phyloP scores from a whole-genome alignment of 2,329 filamentous ascomycete species.

The Knoxdaviesia capensis region DNA sequence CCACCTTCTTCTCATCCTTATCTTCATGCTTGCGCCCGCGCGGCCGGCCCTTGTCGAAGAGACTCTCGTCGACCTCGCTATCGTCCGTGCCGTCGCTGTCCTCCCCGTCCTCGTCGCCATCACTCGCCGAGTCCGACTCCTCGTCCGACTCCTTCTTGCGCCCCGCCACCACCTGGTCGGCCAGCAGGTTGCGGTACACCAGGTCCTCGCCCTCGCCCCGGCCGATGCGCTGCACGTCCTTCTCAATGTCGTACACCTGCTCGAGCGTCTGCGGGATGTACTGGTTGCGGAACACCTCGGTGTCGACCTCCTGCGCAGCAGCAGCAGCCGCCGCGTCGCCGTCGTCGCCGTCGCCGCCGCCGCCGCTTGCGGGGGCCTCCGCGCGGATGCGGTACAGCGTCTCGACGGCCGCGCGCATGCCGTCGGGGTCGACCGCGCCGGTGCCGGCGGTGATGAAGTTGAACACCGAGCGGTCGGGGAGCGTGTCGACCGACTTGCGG shows the following conservation, averaged over 20 bases:
- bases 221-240: slow-evolving; percentile 61
- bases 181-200: slow-evolving; percentile 70
- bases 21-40: slow-evolving; percentile 75
- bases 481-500: slow-evolving; percentile 60
- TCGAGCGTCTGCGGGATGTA: slow-evolving; percentile 93
- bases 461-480: slow-evolving; percentile 65
- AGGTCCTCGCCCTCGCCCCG: slow-evolving; percentile 57
- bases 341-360: too few relatives aligned
- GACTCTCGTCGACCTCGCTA: slow-evolving; percentile 28
- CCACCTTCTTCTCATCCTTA: slow-evolving; percentile 68
- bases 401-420: slow-evolving; percentile 41
- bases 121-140: slow-evolving; percentile 17
- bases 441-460: slow-evolving; percentile 53
- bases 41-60: slow-evolving; percentile 46
- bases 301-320: slow-evolving; percentile 54
- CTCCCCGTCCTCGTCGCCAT: slow-evolving; percentile 17
- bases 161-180: slow-evolving; percentile 36
- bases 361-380: slow-evolving; percentile 26
- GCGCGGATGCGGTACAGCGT: slow-evolving; percentile 50
- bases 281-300: slow-evolving; percentile 84
- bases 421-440: slow-evolving; percentile 38
- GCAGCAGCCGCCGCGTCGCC: slow-evolving; percentile 27
- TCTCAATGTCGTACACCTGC: slow-evolving; percentile 90
- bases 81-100: slow-evolving; percentile 20
- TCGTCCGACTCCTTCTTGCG: slow-evolving; percentile 15